phyloP scores from a whole-genome alignment of 208 protist genomes.

The Willaertia magna region DNA sequence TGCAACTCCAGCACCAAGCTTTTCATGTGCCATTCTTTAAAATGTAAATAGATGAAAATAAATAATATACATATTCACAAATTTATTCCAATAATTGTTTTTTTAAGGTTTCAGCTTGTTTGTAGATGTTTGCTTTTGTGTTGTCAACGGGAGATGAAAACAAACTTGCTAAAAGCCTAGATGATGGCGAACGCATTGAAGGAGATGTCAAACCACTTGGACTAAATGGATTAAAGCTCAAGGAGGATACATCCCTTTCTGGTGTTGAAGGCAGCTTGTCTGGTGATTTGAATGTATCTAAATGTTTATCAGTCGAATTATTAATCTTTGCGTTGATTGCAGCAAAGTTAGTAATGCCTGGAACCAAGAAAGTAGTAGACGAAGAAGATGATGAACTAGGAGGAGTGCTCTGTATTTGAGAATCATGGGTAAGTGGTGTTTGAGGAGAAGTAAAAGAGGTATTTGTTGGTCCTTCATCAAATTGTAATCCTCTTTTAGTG shows the following conservation, averaged over 20 bases:
- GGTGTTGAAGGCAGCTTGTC: neutral
- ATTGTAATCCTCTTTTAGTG: neutral
- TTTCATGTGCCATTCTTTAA: too few relatives aligned
- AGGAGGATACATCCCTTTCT: neutral
- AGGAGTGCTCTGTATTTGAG: too few relatives aligned
- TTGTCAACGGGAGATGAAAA: too few relatives aligned
- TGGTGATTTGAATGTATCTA: neutral
- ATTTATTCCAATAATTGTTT: too few relatives aligned
- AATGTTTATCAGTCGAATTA: neutral
- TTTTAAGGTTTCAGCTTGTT: too few relatives aligned
- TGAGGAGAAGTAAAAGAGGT: neutral
- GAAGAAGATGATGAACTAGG: neutral
- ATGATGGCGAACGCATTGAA: neutral
- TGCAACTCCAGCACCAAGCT: too few relatives aligned
- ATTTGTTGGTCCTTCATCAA: neutral
- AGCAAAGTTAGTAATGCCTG: neutral
- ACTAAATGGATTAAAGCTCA: neutral
- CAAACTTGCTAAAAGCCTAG: too few relatives aligned
- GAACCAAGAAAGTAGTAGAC: neutral
- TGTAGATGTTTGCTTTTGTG: too few relatives aligned
- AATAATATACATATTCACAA: too few relatives aligned
- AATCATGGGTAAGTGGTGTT: too few relatives aligned
- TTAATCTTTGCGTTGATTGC: neutral
- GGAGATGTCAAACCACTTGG: neutral
- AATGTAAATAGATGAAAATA: too few relatives aligned